These are phyloP conservation scores for Warburgia ugandensis DNA, from an alignment of 164 flowering plant genomes.

Conservation along the genomic window DNA sequence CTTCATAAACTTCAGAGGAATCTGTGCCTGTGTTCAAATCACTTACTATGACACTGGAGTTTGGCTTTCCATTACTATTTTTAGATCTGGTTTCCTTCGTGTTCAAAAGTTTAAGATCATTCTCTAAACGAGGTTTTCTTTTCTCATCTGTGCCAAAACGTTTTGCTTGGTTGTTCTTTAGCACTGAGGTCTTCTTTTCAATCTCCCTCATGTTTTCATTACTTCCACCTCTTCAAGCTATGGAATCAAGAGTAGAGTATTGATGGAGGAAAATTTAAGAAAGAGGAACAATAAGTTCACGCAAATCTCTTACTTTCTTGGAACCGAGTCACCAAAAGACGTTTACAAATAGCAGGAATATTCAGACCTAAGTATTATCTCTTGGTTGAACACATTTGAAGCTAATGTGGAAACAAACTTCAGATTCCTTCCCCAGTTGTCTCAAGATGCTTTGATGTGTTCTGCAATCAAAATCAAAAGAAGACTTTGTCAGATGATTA, in stretches of 20 bases:
- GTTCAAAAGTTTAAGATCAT: constrained; percentile 23
- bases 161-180: constrained; percentile 26
- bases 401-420: too few relatives aligned
- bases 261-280: too few relatives aligned
- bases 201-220: constrained; percentile 36
- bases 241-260: constrained; percentile 9
- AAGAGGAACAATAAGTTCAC: too few relatives aligned
- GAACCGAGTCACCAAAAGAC: too few relatives aligned
- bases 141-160: constrained; percentile 26
- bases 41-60: constrained; percentile 23
- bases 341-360: too few relatives aligned
- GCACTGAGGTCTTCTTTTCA: constrained; percentile 28
- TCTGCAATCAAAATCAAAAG: not conserved
- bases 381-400: too few relatives aligned
- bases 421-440: not conserved
- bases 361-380: too few relatives aligned
- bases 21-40: constrained; percentile 32
- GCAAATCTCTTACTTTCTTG: too few relatives aligned
- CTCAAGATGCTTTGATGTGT: not conserved
- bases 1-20: constrained; percentile 40
- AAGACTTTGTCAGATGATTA: not conserved
- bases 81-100: constrained; percentile 26
- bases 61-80: constrained; percentile 19
- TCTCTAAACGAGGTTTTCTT: constrained; percentile 30
- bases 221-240: constrained; percentile 17